Conservation (phyloP, 2,329 filamentous ascomycete genomes). For the Verticillium dahliae region DNA sequence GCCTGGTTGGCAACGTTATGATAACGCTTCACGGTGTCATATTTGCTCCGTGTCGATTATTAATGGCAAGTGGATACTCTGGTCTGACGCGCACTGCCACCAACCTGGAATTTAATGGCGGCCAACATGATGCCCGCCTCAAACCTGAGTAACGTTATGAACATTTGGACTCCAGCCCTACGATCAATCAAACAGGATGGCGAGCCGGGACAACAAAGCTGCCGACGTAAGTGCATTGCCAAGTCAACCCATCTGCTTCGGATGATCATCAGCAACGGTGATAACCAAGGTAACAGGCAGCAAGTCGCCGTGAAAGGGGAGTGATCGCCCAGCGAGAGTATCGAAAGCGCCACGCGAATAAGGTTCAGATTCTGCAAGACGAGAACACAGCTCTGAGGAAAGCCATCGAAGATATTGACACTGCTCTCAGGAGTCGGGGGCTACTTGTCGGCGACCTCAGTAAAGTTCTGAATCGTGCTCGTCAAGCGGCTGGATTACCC, state of each 20-base stretch:
- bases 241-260: neutral
- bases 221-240: neutral
- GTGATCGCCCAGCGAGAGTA: conserved; percentile 15
- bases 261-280: neutral
- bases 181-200: neutral
- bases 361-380: conserved; percentile 11
- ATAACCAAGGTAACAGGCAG: neutral
- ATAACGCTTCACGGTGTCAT: no score
- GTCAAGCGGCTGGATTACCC: conserved; percentile 1
- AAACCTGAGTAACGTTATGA: no score
- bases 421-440: neutral
- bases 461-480: neutral
- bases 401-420: conserved; percentile 5
- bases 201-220: neutral
- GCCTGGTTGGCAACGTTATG: no score
- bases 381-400: conserved; percentile 11
- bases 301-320: conserved; percentile 11
- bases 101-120: no score
- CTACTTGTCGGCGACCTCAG: neutral
- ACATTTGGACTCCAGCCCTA: no score
- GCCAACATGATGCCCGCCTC: no score
- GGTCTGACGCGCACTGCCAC: neutral
- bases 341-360: conserved; percentile 15
- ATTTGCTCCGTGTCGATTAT: no score
- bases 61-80: no score